Evolutionary conservation across 2,329 filamentous ascomycete species (phyloP).

Genomic region (Colletotrichum brevisporum): DNA sequence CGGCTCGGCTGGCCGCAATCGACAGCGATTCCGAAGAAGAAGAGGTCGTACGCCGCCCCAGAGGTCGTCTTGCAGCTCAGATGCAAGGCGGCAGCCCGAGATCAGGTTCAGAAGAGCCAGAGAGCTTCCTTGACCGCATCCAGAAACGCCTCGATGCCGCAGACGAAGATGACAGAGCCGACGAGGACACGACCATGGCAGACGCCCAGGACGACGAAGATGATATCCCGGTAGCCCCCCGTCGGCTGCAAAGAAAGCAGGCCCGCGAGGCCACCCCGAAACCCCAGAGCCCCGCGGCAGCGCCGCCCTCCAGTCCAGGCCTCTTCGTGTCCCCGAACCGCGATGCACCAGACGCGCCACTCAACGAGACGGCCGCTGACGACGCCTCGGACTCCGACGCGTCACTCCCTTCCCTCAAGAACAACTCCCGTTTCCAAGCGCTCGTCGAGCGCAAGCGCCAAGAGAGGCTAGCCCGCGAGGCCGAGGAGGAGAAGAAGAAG

Average conservation of each 20-base stretch:
- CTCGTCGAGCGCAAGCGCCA: constrained; percentile 81
- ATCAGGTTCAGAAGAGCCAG: constrained; percentile 44
- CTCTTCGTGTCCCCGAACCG: constrained; percentile 70
- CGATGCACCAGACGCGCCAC: constrained; percentile 48
- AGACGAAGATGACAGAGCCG: constrained; percentile 48
- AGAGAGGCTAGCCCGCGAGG: constrained; percentile 78
- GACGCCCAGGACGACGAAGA: constrained; percentile 57
- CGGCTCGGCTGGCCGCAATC: constrained; percentile 65
- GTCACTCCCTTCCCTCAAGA: constrained; percentile 62
- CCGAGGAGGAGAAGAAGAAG: constrained; percentile 65
- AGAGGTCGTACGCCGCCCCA: constrained; percentile 61
- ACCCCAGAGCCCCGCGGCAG: constrained; percentile 45
- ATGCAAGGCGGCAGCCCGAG: constrained; percentile 63
- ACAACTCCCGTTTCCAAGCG: constrained; percentile 76
- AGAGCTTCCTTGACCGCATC: constrained; percentile 57
- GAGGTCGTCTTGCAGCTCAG: constrained; percentile 74
- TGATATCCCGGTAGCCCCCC: constrained; percentile 56
- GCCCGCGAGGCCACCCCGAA: constrained; percentile 53
- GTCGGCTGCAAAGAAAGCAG: constrained; percentile 55
- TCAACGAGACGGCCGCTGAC: constrained; percentile 42
- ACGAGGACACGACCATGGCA: constrained; percentile 47
- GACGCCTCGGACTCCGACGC: constrained; percentile 60
- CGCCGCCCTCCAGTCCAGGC: constrained; percentile 55
- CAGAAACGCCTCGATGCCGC: constrained; percentile 57
- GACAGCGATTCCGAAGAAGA: constrained; percentile 63